Base-by-base conservation (phyloP, 108 stramenopile genomes). In the Cyclotella baltica region DNA sequence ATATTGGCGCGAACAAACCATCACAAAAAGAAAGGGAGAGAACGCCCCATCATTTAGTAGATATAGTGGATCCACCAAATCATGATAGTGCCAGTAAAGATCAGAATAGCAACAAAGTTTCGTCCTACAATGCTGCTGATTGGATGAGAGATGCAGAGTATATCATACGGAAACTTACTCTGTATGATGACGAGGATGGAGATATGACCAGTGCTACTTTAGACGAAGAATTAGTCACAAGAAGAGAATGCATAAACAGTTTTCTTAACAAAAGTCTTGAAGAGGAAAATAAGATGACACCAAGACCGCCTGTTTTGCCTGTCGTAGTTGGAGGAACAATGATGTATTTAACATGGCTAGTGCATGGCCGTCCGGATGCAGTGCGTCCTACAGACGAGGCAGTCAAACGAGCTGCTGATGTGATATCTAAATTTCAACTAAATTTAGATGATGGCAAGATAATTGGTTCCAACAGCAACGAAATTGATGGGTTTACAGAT, bases 291-390 rank as follows among this genome's bases (percentile, higher is more conserved):
- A 27, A 0, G 48, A 46, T 51, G 2, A 55, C 55, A 22, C 16
- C 46, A 62, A 68, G 73, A 64, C 19, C 35, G 37, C 34, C 70
- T 18, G 57, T 93, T 13, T 73, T 93, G 31, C 92, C 92, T 22
- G 89, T 97, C 11, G 90, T 97, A 19, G 92, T 93, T 20, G 97
- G 97, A 27, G 97, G 97, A 0, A 95, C 94, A n/a, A 97, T 97
- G 94, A 97, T 99, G 96, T 99, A 98, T 77, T 58, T 97, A 0
- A 89, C 97, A 51, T 99, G 98, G 98, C 89, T 99, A 19, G 93
- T 98, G 0, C 92, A 96, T 67, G 98, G 98, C 28, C 70, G 81
- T 59, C 98, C 98, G 0, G 97, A 99, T 80, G 97, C 96, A 11
- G 81, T 89, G n/a, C 85, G 86, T 74, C 90, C 93, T 35, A 88